Evolutionary conservation across 208 protist genomes (phyloP).

Genomic region (Plasmodiophora brassicae): DNA sequence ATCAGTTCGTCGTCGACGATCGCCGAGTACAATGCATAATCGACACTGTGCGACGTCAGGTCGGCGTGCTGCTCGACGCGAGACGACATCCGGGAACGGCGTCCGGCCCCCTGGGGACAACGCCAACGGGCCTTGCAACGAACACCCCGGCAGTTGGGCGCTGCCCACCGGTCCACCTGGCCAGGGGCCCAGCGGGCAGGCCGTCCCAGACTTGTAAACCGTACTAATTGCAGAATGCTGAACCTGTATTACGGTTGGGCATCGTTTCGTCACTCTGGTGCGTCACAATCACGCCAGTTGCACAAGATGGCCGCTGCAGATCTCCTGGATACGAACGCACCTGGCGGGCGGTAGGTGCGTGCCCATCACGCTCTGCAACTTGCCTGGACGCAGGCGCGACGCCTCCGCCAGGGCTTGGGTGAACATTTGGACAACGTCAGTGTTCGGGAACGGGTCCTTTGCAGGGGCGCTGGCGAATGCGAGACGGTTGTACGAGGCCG

Average conservation of each 20-base stretch:
- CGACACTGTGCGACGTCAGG: not conserved
- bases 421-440: not conserved
- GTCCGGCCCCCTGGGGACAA: too few relatives aligned
- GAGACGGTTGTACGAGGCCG: not conserved
- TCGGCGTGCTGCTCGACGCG: conserved; percentile 19
- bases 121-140: too few relatives aligned
- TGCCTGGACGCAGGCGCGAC: not conserved
- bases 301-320: not conserved
- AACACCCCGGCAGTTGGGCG: too few relatives aligned
- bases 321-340: not conserved
- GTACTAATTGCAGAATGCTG: too few relatives aligned
- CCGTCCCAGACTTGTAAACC: too few relatives aligned
- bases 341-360: not conserved
- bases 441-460: not conserved
- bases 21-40: not conserved
- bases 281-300: not conserved
- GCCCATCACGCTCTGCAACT: not conserved
- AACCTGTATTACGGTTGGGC: too few relatives aligned
- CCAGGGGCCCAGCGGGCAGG: too few relatives aligned
- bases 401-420: not conserved
- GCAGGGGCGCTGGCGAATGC: not conserved
- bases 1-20: conserved; percentile 20
- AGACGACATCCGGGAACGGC: too few relatives aligned
- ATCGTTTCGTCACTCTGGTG: too few relatives aligned
- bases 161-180: too few relatives aligned